Conservation (phyloP, 768 basidiomycete genomes). For the Hygrophorus pudorinus region DNA sequence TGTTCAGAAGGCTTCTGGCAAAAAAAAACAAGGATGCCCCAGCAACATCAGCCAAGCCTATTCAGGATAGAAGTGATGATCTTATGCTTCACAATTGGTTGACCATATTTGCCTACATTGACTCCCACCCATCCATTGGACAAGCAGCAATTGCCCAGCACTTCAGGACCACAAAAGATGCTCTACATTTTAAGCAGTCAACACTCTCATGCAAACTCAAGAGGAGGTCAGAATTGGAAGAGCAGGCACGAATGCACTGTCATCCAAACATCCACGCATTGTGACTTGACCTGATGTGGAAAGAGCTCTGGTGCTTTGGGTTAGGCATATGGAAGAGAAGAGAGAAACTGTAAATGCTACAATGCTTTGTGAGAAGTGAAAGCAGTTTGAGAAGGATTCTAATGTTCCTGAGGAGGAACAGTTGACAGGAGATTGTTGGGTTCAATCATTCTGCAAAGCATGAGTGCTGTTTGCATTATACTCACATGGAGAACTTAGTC, state of each 20-base stretch:
- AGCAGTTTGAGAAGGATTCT: conserved; percentile 16
- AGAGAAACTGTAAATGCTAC: conserved; percentile 14
- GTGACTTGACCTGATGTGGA: conserved; percentile 27
- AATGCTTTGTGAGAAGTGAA: conserved; percentile 19
- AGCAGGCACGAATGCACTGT: conserved; percentile 17
- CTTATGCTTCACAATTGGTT: conserved; percentile 18
- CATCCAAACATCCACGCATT: too few relatives aligned
- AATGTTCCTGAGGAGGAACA: conserved; percentile 19
- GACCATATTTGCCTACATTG: too few relatives aligned
- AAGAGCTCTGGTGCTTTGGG: too few relatives aligned
- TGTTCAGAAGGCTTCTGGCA: too few relatives aligned
- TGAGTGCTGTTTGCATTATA: background rate
- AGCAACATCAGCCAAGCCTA: conserved; percentile 9
- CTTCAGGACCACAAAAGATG: too few relatives aligned
- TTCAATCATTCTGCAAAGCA: conserved; percentile 14
- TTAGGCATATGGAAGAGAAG: conserved; percentile 19
- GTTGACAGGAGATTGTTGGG: conserved; percentile 14
- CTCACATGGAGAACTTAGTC: background rate
- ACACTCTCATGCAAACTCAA: conserved; percentile 16
- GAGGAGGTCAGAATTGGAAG: conserved; percentile 6
- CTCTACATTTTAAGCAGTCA: conserved; percentile 16
- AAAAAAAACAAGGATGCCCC: conserved; percentile 5
- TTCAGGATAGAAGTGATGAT: conserved; percentile 4
- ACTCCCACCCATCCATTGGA: conserved; percentile 11
- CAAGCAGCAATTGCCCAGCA: conserved; percentile 14